Conservation (phyloP, 164 flowering plant species). For the Magnolia kwangsiensis region DNA sequence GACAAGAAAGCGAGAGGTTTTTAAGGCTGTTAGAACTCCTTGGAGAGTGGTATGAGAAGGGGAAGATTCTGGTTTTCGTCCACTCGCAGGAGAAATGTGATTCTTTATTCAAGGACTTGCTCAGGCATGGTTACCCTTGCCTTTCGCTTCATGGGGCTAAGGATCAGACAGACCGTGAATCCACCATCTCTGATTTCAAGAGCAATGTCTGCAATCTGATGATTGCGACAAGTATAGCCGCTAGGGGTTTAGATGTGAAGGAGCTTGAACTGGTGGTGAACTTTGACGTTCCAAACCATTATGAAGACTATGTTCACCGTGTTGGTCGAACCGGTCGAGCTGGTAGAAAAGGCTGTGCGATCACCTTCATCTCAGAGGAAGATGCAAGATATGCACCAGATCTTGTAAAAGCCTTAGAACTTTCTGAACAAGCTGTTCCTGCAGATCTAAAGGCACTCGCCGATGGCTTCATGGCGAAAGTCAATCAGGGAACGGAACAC, state of each 20-base stretch:
- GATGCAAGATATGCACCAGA: constrained; percentile 91
- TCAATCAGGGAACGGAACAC: constrained; percentile 86
- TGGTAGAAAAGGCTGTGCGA: constrained; percentile 90
- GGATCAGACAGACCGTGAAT: constrained; percentile 94
- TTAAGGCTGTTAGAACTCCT: constrained; percentile 77
- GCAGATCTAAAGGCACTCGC: constrained; percentile 87
- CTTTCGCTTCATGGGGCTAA: constrained; percentile 97
- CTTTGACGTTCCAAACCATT: constrained; percentile 89
- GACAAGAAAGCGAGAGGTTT: constrained; percentile 82
- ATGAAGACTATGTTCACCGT: constrained; percentile 97
- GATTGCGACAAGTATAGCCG: constrained; percentile 93
- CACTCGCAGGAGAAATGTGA: constrained; percentile 93
- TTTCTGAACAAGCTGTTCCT: constrained; percentile 91
- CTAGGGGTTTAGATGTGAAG: constrained; percentile 97
- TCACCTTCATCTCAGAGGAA: constrained; percentile 84
- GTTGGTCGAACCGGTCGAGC: constrained; percentile 97
- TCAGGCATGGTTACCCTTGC: constrained; percentile 78
- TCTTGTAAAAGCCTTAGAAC: constrained; percentile 89
- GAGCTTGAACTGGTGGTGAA: constrained; percentile 92
- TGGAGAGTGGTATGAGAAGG: constrained; percentile 96
- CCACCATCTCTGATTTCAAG: constrained; percentile 89
- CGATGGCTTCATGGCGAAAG: constrained; percentile 87
- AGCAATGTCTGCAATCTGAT: constrained; percentile 81
- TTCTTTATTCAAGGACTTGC: constrained; percentile 68
- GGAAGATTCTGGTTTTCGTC: constrained; percentile 88